Base-by-base conservation (phyloP, 169 alveolate genomes). In the Miamiensis avidus region DNA sequence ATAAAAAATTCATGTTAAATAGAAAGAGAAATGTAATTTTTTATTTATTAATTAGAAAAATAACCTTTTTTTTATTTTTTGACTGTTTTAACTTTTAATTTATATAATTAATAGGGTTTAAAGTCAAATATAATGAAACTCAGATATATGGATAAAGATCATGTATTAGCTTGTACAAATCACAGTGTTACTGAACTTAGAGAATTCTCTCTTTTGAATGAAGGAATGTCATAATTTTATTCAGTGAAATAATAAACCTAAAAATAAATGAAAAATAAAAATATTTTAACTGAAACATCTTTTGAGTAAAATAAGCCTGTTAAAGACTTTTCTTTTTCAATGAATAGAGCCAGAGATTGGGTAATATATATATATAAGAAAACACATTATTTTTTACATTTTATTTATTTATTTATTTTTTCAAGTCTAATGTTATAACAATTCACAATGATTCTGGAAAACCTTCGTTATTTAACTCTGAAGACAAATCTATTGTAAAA, bases 291-390 rank as follows among this genome's bases (percentile, higher is more conserved):
- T 29, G 84, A 79, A 20, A 34, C 34, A 28, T 29, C 29, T 65
- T 30, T 49, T 64, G 84, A 69, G 25, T 34, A 34, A 28, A 79
- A 69, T 28, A 29, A 26, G 33, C 76, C 65, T 11, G 29, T 79
- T 65, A 31, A 49, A 27, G 84, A 79, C 26, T 79, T 79, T 29
- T 79, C 84, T 64, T 79, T 79, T 72, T 79, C 84, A 0, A 79
- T 65, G 76, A 79, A 79, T 32, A 79, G 84, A 79, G 27, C 77
- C 29, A n/a, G 26, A 28, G 84, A 79, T 79, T 79, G 84, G 84
- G 84, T 49, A 49, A 49, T 11, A 49, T 11, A 49, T 11, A 49
- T 49, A 11, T 49, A 49, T 11, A 49, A 49, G 4, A 11, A 49
- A 11, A 11, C 20, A 49, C 20, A 49, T 49, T 11, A 11, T 49